Evolutionary conservation across 345 rosid genomes (phyloP), one percentile per base, ranked within the genome.

Genomic region (Eucalyptus victrix): DNA sequence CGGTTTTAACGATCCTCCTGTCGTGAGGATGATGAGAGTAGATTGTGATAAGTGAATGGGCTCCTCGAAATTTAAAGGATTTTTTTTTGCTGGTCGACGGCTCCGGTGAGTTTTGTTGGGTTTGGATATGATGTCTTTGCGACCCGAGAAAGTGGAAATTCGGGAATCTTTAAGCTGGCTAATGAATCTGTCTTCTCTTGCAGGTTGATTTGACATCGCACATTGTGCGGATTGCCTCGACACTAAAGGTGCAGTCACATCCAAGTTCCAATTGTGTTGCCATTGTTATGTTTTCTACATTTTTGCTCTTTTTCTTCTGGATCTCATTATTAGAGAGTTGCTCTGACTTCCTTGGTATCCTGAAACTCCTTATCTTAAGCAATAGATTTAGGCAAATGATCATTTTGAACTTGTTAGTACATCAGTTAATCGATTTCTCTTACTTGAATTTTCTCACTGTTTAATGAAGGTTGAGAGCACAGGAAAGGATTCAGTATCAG

Each of bases 141-240:
- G 1, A 21, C 28, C 60, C n/a, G 69, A 34, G 23, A 40, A 51
- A 23, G 2, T 34, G 32, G 88, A 34, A 21, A 0, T 28, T 65
- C 26, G 18, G 26, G 30, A 40, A 76, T 76, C 28, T 11, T 76
- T 76, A 6, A 21, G 83, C 30, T 21, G 83, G 47, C 47, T 76
- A 21, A 76, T 76, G 47, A 76, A 40, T 76, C 1, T 3, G 1
- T 40, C 15, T 40, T n/a, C 19, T 89, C 45, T 80, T 93, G 95
- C 94, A 97, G 99, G 91, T 97, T 93, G 98, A 97, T 94, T 93
- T 95, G 91, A 95, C 96, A 2, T 96, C 99, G n/a, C 97, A 96
- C 24, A 91, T 98, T 62, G 97, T 94, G 49, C 98, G 99, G 18
- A 81, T 94, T 86, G 90, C 95, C 9, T 94, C 98, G 12, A 93